Conservation (phyloP, 208 protist genomes). For the Endotrypanum monterogeii region DNA sequence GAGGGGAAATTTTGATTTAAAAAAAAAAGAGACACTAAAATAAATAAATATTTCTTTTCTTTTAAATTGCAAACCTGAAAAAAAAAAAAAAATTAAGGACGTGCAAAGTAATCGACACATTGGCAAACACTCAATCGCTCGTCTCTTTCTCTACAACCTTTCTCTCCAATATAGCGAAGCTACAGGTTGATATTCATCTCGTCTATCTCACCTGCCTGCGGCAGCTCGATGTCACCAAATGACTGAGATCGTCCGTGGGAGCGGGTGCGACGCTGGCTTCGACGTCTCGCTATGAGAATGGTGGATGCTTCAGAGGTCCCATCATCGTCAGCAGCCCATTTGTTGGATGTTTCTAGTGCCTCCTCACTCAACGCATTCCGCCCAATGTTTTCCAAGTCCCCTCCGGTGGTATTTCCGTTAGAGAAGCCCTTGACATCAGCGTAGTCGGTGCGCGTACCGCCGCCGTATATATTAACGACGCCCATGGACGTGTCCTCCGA, state of each 20-base stretch:
- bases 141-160: not conserved
- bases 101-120: conserved; percentile 1
- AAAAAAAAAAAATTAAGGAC: not conserved
- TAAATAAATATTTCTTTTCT: too few species aligned
- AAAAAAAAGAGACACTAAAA: not conserved
- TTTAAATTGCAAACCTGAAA: not conserved
- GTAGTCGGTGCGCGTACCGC: conserved; percentile 19
- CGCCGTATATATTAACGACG: conserved; percentile 29
- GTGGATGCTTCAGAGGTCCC: conserved; percentile 9
- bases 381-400: conserved; percentile 6
- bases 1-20: not conserved
- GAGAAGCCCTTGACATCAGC: conserved; percentile 16
- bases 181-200: conserved; percentile 44
- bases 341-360: too few species aligned
- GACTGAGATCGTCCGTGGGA: conserved; percentile 29
- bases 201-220: conserved; percentile 42
- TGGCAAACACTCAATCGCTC: not conserved
- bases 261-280: conserved; percentile 27
- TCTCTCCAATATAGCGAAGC: not conserved
- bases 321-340: not conserved
- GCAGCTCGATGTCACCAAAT: conserved; percentile 49
- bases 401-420: not conserved
- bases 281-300: conserved; percentile 27
- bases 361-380: not conserved
- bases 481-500: conserved; percentile 28